Evolutionary conservation across 2,329 filamentous ascomycete species (phyloP).

Genomic region (Venturia oleaginea): DNA sequence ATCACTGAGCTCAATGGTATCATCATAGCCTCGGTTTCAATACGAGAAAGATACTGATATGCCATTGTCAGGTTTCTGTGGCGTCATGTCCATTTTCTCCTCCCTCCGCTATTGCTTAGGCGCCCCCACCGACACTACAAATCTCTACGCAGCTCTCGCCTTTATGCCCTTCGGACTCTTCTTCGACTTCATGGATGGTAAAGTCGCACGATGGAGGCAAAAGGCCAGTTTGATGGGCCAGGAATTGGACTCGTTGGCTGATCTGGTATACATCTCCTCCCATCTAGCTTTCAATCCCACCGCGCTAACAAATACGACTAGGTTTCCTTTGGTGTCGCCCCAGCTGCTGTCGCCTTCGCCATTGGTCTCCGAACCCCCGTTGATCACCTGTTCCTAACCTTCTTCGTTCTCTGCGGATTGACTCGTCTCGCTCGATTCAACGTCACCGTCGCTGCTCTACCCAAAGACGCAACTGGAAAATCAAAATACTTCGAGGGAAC

Average conservation of each 20-base stretch:
- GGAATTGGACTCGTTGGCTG: constrained; percentile 90
- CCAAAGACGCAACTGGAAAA: constrained; percentile 87
- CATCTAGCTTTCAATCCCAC: not conserved
- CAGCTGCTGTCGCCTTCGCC: constrained; percentile 78
- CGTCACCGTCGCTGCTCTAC: constrained; percentile 80
- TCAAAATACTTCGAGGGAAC: constrained; percentile 95
- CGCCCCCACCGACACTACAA: constrained; percentile 49
- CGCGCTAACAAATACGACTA: constrained; percentile 29
- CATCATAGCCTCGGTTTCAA: not conserved
- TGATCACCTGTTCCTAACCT: constrained; percentile 73
- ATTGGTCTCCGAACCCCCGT: constrained; percentile 76
- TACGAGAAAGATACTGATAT: not conserved
- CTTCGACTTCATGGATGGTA: constrained; percentile 97
- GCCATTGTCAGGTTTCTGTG: constrained; percentile 59
- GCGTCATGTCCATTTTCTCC: constrained; percentile 91
- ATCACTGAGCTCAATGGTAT: constrained; percentile 72
- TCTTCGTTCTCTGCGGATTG: constrained; percentile 91
- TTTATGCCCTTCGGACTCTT: constrained; percentile 91
- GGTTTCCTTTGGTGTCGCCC: constrained; percentile 93
- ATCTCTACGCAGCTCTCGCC: constrained; percentile 72
- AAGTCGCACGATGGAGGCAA: constrained; percentile 89
- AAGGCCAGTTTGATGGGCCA: constrained; percentile 98
- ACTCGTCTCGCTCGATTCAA: constrained; percentile 95
- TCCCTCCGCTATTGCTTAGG: constrained; percentile 88
- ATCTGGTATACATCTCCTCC: constrained; percentile 54